Evolutionary conservation across 2,329 filamentous ascomycete genomes (phyloP), one percentile per base, ranked within the genome.

Genomic region (Elsinoe australis): DNA sequence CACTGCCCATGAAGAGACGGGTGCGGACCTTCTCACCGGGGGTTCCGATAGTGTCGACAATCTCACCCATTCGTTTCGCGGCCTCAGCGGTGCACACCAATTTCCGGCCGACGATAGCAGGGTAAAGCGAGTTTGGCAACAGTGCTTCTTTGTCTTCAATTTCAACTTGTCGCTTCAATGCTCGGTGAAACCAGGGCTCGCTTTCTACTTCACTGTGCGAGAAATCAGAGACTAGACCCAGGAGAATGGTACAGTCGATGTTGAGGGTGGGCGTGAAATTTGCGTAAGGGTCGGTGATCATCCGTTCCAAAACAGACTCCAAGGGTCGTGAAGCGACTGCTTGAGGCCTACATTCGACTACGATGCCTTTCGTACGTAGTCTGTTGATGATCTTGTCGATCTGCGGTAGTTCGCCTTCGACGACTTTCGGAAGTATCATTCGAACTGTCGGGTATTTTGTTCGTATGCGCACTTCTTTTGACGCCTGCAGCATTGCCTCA

Each of bases 151-250:
- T 67, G 26, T 70, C 68, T 61, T 88, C 85, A 24, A 80, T 69
- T 50, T 79, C 72, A 51, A 87, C 77, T 58, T 87, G 82, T 10
- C 74, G 71, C 44, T 75, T 67, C 42, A 87, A 79, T 34, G 79
- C 76, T 17, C 65, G 69, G 54, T 82, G 80, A 55, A 75, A 72
- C 61, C 67, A 71, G n/a, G 72, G 69, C 26, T 73, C 67, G 36
- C 72, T 67, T 2, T 64, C 57, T 21, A 69, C 67, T 29, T 64
- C 59, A 26, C 66, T 65, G 59, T 88, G 82, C 1, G 81, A 83
- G 19, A 88, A 78, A 56, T 89, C 85, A 0, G 83, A 87, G 1
- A 83, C 76, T 2, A 88, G 68, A 3, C 83, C 83, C 4, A 89
- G 73, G 4, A 89, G 71, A 38, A 87, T 76, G 1, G 83, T 87